These are phyloP conservation scores for Juglanconis oblonga DNA, from an alignment of 2,329 filamentous ascomycete species.

Conservation along the genomic window DNA sequence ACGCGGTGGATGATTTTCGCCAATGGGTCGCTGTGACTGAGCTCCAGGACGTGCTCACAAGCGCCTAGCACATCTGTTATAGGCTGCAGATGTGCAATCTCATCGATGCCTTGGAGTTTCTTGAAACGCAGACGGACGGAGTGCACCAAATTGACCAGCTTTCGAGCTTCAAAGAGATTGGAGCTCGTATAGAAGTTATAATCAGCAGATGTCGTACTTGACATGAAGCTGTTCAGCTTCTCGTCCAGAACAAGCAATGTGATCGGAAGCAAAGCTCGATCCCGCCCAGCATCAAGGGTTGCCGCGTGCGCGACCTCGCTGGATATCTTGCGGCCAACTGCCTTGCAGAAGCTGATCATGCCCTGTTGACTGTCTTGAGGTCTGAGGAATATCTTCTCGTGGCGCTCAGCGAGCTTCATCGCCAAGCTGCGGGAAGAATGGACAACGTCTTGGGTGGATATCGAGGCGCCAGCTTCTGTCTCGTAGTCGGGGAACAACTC, in stretches of 20 bases:
- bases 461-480: slow-evolving; percentile 40
- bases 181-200: slow-evolving; percentile 91
- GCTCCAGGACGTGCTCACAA: slow-evolving; percentile 71
- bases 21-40: slow-evolving; percentile 77
- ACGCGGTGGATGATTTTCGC: slow-evolving; percentile 82
- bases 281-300: slow-evolving; percentile 33
- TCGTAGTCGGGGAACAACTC: slow-evolving; percentile 80
- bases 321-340: slow-evolving; percentile 39
- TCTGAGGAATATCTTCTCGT: slow-evolving; percentile 51
- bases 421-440: slow-evolving; percentile 53
- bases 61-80: slow-evolving; percentile 73
- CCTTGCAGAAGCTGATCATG: slow-evolving; percentile 43
- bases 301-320: slow-evolving; percentile 23
- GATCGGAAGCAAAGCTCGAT: slow-evolving; percentile 61
- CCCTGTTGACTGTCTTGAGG: slow-evolving; percentile 37
- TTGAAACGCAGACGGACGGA: slow-evolving; percentile 70
- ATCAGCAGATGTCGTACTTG: slow-evolving; percentile 33
- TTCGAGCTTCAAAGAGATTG: slow-evolving; percentile 73
- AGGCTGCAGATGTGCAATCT: slow-evolving; percentile 70
- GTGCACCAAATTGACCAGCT: slow-evolving; percentile 66
- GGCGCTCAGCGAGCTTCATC: slow-evolving; percentile 58
- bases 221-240: slow-evolving; percentile 48
- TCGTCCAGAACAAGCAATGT: slow-evolving; percentile 65
- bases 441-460: slow-evolving; percentile 29
- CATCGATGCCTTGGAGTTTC: slow-evolving; percentile 63